Percentiles rank a stretch among this genome's conserved stretches.
Evolutionary conservation across 2,329 filamentous ascomycete species (phyloP).

Genomic region (Ophiostoma piceae): DNA sequence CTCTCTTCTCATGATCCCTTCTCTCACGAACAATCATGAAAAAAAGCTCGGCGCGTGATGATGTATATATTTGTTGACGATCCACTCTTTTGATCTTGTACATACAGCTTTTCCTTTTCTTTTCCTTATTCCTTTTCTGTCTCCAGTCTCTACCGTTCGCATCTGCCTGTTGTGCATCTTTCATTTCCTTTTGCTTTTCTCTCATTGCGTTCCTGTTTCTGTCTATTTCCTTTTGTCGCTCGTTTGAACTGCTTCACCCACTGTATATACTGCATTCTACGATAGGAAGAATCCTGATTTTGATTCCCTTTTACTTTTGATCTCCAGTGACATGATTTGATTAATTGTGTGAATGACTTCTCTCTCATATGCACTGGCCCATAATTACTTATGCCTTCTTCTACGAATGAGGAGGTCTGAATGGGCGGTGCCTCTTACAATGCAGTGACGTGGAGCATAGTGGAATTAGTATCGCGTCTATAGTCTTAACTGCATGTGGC

Average conservation of each 20-base stretch:
- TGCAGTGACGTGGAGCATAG: neutral
- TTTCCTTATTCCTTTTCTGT: neutral
- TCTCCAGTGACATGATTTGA: neutral
- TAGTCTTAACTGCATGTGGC: neutral
- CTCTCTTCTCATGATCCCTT: neutral
- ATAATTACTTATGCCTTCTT: no score
- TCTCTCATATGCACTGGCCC: no score
- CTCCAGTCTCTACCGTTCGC: neutral
- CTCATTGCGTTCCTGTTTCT: neutral
- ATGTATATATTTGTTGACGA: slow-evolving; percentile 13
- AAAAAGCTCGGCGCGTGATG: neutral
- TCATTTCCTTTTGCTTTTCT: neutral
- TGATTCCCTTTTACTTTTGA: neutral
- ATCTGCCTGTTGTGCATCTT: slow-evolving; percentile 2
- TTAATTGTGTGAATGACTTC: neutral
- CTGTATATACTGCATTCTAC: slow-evolving; percentile 5
- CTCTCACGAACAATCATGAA: neutral
- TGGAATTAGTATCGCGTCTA: neutral
- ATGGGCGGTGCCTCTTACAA: neutral
- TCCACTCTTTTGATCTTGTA: slow-evolving; percentile 5
- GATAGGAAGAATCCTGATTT: neutral
- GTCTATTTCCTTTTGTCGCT: neutral
- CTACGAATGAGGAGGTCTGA: no score
- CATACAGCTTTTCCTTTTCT: slow-evolving; percentile 4
- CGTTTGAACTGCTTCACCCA: neutral